phyloP scores from a whole-genome alignment of 495 filamentous ascomycete species.

The Neurospora tetrasperma region DNA sequence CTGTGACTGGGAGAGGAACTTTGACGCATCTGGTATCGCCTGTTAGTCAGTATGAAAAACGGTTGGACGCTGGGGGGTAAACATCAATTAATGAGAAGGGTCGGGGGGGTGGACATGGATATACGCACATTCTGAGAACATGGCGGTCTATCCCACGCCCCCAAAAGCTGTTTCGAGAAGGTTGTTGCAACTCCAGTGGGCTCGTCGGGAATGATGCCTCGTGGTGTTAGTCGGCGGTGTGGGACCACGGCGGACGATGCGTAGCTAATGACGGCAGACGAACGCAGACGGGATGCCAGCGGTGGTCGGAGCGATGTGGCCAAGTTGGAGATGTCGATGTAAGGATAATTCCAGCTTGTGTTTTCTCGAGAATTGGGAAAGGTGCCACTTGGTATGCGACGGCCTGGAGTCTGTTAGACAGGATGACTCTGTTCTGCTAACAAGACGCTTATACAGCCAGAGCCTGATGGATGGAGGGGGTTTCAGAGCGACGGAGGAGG shows the following conservation, averaged over 20 bases:
- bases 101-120: constrained; percentile 1
- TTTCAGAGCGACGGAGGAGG: background rate
- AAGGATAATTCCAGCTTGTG: background rate
- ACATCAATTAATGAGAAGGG: constrained; percentile 7
- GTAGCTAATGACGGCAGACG: background rate
- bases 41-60: constrained; percentile 3
- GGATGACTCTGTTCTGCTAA: background rate
- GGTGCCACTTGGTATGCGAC: background rate
- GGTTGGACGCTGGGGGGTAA: background rate
- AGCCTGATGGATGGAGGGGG: background rate
- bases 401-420: background rate
- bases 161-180: background rate
- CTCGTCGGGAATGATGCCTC: background rate
- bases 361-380: background rate
- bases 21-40: constrained; percentile 72
- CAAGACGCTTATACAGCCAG: background rate
- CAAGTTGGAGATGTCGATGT: background rate
- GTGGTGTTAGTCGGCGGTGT: background rate
- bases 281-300: background rate
- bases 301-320: background rate
- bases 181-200: background rate
- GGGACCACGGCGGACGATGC: background rate
- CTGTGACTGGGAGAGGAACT: constrained; percentile 95
- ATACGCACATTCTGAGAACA: constrained; percentile 96
- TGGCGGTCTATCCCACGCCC: constrained; percentile 30